phyloP scores from a whole-genome alignment of 2,329 filamentous ascomycete species.

The Phoma sp. region DNA sequence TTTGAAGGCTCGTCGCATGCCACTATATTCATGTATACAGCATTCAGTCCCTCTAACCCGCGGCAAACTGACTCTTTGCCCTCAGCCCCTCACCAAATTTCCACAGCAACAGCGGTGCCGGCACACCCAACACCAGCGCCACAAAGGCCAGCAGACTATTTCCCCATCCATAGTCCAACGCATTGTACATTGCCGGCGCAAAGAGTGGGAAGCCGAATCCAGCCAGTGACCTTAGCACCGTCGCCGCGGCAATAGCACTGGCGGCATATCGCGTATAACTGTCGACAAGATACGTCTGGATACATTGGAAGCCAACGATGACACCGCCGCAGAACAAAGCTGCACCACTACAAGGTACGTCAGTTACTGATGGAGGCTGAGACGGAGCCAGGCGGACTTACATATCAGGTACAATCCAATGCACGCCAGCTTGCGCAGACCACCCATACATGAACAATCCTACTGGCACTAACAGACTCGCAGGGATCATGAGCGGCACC shows the following conservation, averaged over 20 bases:
- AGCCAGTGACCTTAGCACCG: constrained; percentile 52
- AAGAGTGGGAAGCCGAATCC: constrained; percentile 55
- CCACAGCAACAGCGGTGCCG: constrained; percentile 60
- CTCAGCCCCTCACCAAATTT: constrained; percentile 56
- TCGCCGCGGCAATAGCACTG: constrained; percentile 52
- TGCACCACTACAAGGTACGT: constrained; percentile 51
- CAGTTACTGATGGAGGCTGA: not conserved
- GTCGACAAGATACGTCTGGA: constrained; percentile 55
- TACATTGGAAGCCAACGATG: constrained; percentile 53
- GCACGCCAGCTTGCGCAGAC: constrained; percentile 56
- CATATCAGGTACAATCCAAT: constrained; percentile 55
- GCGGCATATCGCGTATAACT: constrained; percentile 54
- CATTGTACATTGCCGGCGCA: constrained; percentile 49
- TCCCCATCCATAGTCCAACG: constrained; percentile 52
- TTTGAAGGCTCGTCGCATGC: too few species aligned
- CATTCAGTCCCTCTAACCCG: constrained; percentile 34
- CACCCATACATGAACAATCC: constrained; percentile 66
- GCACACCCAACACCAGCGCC: constrained; percentile 47
- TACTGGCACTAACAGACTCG: constrained; percentile 58
- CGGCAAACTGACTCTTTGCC: constrained; percentile 56
- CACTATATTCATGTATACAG: not conserved
- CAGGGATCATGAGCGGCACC: constrained; percentile 63
- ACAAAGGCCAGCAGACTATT: constrained; percentile 49
- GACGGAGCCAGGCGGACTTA: not conserved
- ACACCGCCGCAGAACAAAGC: constrained; percentile 56